These are phyloP conservation scores for Hirschioporus abietinus DNA, from an alignment of 768 basidiomycete genomes.

Conservation along the genomic window DNA sequence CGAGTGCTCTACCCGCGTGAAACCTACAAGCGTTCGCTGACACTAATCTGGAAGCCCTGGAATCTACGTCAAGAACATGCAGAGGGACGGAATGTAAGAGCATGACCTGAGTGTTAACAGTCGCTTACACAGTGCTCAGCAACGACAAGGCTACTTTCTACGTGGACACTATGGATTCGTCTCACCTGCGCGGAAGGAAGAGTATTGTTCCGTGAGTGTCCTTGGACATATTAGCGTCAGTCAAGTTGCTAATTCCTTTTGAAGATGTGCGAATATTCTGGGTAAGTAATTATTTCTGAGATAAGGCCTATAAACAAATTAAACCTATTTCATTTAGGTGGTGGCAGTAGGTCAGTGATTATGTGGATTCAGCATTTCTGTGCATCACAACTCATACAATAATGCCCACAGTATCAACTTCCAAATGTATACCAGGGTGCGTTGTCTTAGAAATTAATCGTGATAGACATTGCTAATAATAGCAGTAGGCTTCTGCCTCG, in stretches of 20 bases:
- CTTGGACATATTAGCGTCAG: neutral
- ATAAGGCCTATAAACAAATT: neutral
- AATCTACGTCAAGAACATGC: slow-evolving; percentile 70
- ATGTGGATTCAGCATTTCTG: neutral
- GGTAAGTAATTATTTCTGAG: slow-evolving; percentile 25
- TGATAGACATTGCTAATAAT: neutral
- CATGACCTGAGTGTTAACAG: neutral
- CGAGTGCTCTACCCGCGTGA: neutral
- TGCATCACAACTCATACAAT: neutral
- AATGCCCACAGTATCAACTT: slow-evolving; percentile 57
- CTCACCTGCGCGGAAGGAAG: slow-evolving; percentile 54
- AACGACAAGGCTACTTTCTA: slow-evolving; percentile 76
- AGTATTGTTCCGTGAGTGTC: slow-evolving; percentile 60
- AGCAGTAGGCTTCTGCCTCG: slow-evolving; percentile 54
- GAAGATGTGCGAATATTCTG: slow-evolving; percentile 61
- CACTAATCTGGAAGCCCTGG: slow-evolving; percentile 39
- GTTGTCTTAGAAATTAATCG: slow-evolving; percentile 9
- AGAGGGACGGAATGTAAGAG: slow-evolving; percentile 59
- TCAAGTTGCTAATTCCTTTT: slow-evolving; percentile 5
- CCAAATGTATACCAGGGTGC: slow-evolving; percentile 69
- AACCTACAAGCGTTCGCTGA: neutral
- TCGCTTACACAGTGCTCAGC: slow-evolving; percentile 27
- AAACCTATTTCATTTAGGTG: slow-evolving; percentile 28
- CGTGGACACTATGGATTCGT: slow-evolving; percentile 51
- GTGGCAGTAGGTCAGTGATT: slow-evolving; percentile 45